A percentile compares a stretch with the other conserved stretches of the same genome.
Evolutionary conservation across 1,284 basidiomycete genomes (phyloP).

Genomic region (Mycena citricolor): DNA sequence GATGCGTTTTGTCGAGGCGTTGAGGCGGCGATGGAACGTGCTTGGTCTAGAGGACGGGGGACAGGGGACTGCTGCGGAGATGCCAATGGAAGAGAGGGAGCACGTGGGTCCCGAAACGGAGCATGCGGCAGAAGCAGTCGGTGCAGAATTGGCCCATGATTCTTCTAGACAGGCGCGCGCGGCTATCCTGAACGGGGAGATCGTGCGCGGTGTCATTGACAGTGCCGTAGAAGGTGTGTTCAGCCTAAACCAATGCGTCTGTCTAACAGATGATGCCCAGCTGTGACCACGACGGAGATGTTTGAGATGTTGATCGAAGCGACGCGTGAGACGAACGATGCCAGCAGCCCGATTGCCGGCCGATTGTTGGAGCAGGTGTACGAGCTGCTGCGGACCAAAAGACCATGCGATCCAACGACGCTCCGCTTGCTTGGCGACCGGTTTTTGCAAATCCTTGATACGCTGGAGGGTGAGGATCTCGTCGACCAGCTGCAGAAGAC

Average conservation of each 20-base stretch:
- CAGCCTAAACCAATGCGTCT: conserved; percentile 44
- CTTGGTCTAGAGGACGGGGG: conserved; percentile 55
- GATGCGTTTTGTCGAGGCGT: conserved; percentile 82
- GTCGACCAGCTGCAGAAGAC: conserved; percentile 57
- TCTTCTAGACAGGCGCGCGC: conserved; percentile 51
- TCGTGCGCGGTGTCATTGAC: conserved; percentile 66
- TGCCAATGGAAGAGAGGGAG: conserved; percentile 25
- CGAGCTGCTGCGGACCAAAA: conserved; percentile 40
- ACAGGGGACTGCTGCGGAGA: conserved; percentile 62
- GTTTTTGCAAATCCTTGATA: conserved; percentile 41
- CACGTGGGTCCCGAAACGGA: conserved; percentile 7
- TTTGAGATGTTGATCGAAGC: conserved; percentile 56
- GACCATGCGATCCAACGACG: conserved; percentile 50
- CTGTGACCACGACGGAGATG: conserved; percentile 56
- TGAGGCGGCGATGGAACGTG: conserved; percentile 80
- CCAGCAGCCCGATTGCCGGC: conserved; percentile 49
- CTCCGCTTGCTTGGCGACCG: conserved; percentile 54
- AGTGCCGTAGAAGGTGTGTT: conserved; percentile 67
- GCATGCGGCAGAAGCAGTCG: conserved; percentile 25
- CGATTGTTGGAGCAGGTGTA: conserved; percentile 57
- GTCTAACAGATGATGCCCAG: conserved; percentile 35
- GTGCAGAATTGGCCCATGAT: conserved; percentile 31
- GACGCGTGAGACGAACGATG: conserved; percentile 54
- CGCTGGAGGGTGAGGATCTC: conserved; percentile 43
- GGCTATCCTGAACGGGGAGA: conserved; percentile 68